Conservation (phyloP, 495 filamentous ascomycete genomes). For the Daldinia decipiens region DNA sequence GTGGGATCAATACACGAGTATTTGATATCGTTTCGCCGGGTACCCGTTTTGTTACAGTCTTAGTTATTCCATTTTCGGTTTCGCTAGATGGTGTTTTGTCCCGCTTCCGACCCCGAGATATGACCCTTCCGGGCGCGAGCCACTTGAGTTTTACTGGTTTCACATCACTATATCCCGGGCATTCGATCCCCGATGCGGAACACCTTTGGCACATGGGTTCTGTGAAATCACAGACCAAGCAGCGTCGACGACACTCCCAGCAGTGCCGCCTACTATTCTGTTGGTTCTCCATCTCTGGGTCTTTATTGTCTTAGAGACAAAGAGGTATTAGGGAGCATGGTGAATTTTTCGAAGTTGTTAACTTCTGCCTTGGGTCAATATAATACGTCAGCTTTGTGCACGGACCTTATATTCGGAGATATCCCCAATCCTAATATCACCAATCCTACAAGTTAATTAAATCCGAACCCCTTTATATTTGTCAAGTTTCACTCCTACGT, state of each 20-base stretch:
- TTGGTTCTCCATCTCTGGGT: background rate
- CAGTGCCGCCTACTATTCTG: constrained; percentile 40
- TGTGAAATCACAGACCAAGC: constrained; percentile 46
- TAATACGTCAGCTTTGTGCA: background rate
- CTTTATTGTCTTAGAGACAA: background rate
- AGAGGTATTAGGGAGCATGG: background rate
- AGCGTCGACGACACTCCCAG: constrained; percentile 50
- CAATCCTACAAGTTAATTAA: background rate
- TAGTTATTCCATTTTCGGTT: background rate
- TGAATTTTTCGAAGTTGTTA: background rate
- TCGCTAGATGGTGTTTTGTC: background rate
- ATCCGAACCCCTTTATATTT: background rate
- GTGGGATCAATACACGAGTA: constrained; percentile 1
- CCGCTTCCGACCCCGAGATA: constrained; percentile 31
- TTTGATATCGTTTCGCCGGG: background rate
- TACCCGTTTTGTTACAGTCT: background rate
- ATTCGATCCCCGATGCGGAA: constrained; percentile 34
- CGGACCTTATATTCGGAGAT: background rate
- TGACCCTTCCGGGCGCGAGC: constrained; percentile 47
- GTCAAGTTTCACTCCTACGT: background rate
- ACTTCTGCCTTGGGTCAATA: background rate
- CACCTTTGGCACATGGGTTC: constrained; percentile 45
- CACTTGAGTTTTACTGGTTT: constrained; percentile 43
- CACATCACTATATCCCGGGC: constrained; percentile 45
- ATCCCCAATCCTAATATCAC: background rate